Conservation (phyloP, 768 basidiomycete genomes). For the Kwoniella shandongensis region DNA sequence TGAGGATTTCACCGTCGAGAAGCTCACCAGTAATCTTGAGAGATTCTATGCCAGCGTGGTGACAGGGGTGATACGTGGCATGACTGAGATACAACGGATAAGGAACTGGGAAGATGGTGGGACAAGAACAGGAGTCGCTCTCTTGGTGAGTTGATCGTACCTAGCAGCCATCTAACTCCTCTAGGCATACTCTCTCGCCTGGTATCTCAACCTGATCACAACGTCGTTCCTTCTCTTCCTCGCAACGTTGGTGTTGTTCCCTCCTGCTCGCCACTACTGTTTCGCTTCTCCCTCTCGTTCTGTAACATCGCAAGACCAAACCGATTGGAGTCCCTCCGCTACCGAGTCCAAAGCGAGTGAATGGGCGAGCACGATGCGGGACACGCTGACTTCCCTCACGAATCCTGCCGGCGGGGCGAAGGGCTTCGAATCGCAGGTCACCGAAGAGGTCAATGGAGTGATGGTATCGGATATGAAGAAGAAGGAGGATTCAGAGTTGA, state of each 20-base stretch:
- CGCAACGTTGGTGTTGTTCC: conserved; percentile 55
- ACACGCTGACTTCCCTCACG: conserved; percentile 52
- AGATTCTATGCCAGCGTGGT: conserved; percentile 56
- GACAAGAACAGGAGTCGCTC: conserved; percentile 44
- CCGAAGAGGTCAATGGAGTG: conserved; percentile 35
- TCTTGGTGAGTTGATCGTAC: conserved; percentile 39
- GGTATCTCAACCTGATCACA: conserved; percentile 54
- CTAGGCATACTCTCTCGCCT: conserved; percentile 54
- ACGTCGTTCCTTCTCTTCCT: conserved; percentile 52
- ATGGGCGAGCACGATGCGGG: conserved; percentile 17
- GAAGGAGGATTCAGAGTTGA: conserved; percentile 36
- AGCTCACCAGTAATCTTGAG: conserved; percentile 56
- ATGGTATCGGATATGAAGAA: conserved; percentile 43
- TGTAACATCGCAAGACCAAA: background rate
- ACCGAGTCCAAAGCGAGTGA: conserved; percentile 11
- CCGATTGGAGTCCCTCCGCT: conserved; percentile 10
- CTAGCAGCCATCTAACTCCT: background rate
- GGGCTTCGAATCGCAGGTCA: conserved; percentile 6
- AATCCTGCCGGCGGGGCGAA: conserved; percentile 39
- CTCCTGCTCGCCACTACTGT: conserved; percentile 50
- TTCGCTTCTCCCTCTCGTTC: conserved; percentile 54
- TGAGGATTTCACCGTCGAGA: conserved; percentile 58
- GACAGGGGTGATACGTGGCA: conserved; percentile 49
- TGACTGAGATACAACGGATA: conserved; percentile 55
- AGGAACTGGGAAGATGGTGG: conserved; percentile 56